These are phyloP conservation scores for Kockiozyma suomiensis DNA, from an alignment of 805 yeast species.

Conservation along the genomic window DNA sequence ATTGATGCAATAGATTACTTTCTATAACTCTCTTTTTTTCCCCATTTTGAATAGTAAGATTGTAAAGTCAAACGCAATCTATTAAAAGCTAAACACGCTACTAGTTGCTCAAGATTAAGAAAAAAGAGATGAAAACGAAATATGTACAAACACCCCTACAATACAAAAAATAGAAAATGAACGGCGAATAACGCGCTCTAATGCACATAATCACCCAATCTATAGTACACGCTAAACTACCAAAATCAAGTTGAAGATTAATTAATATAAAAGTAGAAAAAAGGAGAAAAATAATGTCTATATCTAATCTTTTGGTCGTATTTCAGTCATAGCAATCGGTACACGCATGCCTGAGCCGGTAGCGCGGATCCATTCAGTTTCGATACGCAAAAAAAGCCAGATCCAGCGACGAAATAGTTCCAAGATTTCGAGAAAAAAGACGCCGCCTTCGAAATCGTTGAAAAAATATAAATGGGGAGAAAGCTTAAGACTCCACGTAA, in stretches of 20 bases:
- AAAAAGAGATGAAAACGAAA: no score
- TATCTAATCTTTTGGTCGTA: constrained; percentile 13
- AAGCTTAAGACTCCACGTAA: constrained; percentile 70
- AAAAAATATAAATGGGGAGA: constrained; percentile 44
- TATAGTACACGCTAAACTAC: no score
- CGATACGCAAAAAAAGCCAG: constrained; percentile 86
- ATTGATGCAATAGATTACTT: neutral
- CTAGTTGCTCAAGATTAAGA: no score
- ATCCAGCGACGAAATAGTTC: constrained; percentile 84
- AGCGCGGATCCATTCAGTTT: constrained; percentile 60
- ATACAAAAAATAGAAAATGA: neutral
- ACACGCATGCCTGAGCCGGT: constrained; percentile 4
- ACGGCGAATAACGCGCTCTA: neutral
- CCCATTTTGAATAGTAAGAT: no score
- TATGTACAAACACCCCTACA: neutral
- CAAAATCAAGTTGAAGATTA: no score
- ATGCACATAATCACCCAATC: no score
- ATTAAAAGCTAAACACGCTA: no score
- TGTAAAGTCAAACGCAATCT: no score
- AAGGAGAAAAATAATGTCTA: neutral
- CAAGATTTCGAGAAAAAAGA: constrained; percentile 66
- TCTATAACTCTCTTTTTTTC: no score
- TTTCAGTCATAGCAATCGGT: constrained; percentile 2
- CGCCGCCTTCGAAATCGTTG: constrained; percentile 53
- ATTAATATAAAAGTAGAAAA: neutral